Evolutionary conservation across 108 stramenopile genomes (phyloP).

Genomic region (Nannochloropsis gaditana): DNA sequence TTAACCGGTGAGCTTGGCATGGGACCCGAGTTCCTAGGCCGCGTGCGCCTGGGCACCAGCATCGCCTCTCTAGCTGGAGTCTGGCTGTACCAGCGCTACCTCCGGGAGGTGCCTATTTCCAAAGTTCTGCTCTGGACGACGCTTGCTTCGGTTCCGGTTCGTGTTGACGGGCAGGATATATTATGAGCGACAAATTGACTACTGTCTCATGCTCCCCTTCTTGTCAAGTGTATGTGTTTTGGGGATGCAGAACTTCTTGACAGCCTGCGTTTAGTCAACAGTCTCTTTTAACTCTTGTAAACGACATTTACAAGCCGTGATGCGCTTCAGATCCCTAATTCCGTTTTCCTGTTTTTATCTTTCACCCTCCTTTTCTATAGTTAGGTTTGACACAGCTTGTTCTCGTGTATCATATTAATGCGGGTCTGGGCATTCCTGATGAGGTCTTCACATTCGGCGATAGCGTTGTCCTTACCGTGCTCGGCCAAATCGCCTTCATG

Average conservation of each 20-base stretch:
- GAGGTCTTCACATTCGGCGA: conserved; percentile 83
- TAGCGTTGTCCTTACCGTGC: conserved; percentile 71
- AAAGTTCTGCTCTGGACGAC: conserved; percentile 74
- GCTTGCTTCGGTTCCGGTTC: conserved; percentile 30
- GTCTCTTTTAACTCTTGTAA: no score
- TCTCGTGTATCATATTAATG: neutral
- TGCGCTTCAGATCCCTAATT: no score
- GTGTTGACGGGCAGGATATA: neutral
- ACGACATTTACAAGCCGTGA: no score
- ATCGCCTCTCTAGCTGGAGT: conserved; percentile 76
- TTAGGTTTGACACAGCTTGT: neutral
- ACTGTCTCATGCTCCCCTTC: no score
- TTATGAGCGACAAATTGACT: no score
- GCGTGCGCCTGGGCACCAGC: conserved; percentile 72
- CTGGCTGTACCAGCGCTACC: conserved; percentile 65
- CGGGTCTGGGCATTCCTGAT: conserved; percentile 70
- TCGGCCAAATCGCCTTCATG: conserved; percentile 78
- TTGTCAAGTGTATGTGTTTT: no score
- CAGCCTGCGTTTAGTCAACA: no score
- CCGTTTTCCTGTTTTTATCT: neutral
- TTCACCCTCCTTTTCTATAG: neutral
- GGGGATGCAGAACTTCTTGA: no score
- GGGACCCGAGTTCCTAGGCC: conserved; percentile 82
- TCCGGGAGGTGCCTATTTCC: conserved; percentile 65
- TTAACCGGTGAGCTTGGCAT: conserved; percentile 79